Conservation (phyloP, 805 yeast genomes). For the Metschnikowia dekortorum region DNA sequence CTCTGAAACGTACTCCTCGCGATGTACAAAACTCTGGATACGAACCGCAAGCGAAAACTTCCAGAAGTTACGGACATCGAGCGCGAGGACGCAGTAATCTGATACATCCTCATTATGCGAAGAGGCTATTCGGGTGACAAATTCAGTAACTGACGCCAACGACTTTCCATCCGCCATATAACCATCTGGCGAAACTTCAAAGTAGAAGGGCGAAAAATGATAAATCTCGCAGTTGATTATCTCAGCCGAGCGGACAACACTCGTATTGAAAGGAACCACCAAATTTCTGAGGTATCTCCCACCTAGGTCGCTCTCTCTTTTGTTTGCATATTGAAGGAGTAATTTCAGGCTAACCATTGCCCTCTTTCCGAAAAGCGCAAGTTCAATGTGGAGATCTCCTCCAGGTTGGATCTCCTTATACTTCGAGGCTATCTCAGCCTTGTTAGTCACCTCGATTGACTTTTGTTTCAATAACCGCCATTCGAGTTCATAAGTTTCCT, state of each 20-base stretch:
- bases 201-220: slow-evolving; percentile 41
- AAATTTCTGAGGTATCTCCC: slow-evolving; percentile 47
- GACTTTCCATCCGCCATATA: slow-evolving; percentile 6
- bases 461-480: slow-evolving; percentile 55
- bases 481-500: slow-evolving; percentile 73
- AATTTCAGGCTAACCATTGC: slow-evolving; percentile 66
- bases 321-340: slow-evolving; percentile 57
- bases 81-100: slow-evolving; percentile 57
- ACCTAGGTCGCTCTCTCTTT: slow-evolving; percentile 15
- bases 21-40: slow-evolving; percentile 28
- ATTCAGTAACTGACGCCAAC: slow-evolving; percentile 26
- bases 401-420: slow-evolving; percentile 38
- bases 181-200: slow-evolving; percentile 13
- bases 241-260: slow-evolving; percentile 71
- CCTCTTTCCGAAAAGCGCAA: slow-evolving; percentile 66
- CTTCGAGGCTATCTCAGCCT: slow-evolving; percentile 32
- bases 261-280: slow-evolving; percentile 62
- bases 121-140: slow-evolving; percentile 22
- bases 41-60: slow-evolving; percentile 41
- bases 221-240: slow-evolving; percentile 71
- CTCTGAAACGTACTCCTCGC: slow-evolving; percentile 10
- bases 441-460: slow-evolving; percentile 53
- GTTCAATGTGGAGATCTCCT: slow-evolving; percentile 43
- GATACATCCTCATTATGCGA: slow-evolving; percentile 28
- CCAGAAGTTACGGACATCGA: slow-evolving; percentile 86